Percentiles rank a stretch among this genome's conserved stretches.
Conservation (phyloP, 345 rosid species). For the Gossypium turneri region DNA sequence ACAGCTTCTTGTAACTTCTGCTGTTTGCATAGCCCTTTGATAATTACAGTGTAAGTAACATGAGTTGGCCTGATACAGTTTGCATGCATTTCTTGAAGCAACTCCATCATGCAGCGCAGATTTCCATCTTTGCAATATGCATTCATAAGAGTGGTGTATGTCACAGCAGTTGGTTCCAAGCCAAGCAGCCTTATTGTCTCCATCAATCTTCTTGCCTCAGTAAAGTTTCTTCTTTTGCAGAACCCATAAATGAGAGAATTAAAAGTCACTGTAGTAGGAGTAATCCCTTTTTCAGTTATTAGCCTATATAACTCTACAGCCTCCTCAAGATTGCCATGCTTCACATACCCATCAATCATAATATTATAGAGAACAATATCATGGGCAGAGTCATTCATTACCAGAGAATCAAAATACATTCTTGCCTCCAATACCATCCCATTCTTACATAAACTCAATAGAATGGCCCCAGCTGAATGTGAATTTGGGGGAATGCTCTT, state of each 20-base stretch:
- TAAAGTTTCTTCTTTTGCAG: slow-evolving; percentile 5
- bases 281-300: slow-evolving; percentile 38
- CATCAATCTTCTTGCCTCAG: slow-evolving; percentile 13
- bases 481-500: slow-evolving; percentile 47
- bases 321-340: slow-evolving; percentile 44
- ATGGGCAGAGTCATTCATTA: slow-evolving; percentile 26
- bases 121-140: slow-evolving; percentile 54
- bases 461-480: slow-evolving; percentile 39
- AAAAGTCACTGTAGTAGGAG: slow-evolving; percentile 19
- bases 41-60: slow-evolving; percentile 43
- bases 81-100: slow-evolving; percentile 51
- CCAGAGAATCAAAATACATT: slow-evolving; percentile 46
- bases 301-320: slow-evolving; percentile 44
- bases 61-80: slow-evolving; percentile 38
- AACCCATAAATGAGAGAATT: slow-evolving; percentile 19
- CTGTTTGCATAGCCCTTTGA: slow-evolving; percentile 13
- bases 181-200: slow-evolving; percentile 2
- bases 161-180: slow-evolving; percentile 13
- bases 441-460: slow-evolving; percentile 53
- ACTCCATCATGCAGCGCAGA: slow-evolving; percentile 26
- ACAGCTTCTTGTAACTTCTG: slow-evolving; percentile 10
- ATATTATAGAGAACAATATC: slow-evolving; percentile 59
- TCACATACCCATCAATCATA: slow-evolving; percentile 62
- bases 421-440: slow-evolving; percentile 55
- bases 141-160: slow-evolving; percentile 62